Base-by-base conservation (phyloP, 1,284 basidiomycete genomes). In the Cystobasidium pallidum region DNA sequence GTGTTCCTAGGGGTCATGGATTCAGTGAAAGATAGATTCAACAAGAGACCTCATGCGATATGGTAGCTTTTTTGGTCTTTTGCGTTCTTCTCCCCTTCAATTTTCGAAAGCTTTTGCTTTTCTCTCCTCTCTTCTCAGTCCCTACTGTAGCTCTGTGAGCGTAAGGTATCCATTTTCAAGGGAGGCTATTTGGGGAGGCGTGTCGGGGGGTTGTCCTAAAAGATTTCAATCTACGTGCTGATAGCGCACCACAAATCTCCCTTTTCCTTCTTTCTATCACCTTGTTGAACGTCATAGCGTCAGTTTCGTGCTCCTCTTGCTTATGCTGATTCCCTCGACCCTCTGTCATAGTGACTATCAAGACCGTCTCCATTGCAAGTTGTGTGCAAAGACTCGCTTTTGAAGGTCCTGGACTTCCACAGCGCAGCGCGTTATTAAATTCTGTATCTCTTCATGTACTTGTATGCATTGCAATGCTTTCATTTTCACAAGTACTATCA, bases 181-280 rank as follows among this genome's bases (percentile, higher is more conserved):
- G 39, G 30, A 43, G 36, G 45, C n/a, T 61, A 61, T 41, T 15
- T 43, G 13, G 21, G 32, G 30, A 45, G 26, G 19, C 3, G 15
- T 32, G 54, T 19, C 17, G 11, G 3, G 13, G 54, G 30, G 8
- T 43, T 17, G 47, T 64, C 30, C 24, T 2, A 26, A 51, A 64
- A 52, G 62, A 64, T 64, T 64, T 64, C 32, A 64, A 64, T 64
- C 39, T 64, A 64, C 62, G 62, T 51, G 62, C 62, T 64, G 62
- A 64, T 51, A 36, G 3, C 4, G 34, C 11, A 3, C 21, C 26
- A 1, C 21, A 61, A 6, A 1, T 30, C 3, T 21, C n/a, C 41
- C 36, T 61, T 39, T 24, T 26, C 28, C 41, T 61, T 24, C 52
- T n/a, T n/a, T n/a, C n/a, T 26, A 15, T 28, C 24, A 34, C 10